Conservation (phyloP, 768 basidiomycete species). For the Termitomyces sp. region DNA sequence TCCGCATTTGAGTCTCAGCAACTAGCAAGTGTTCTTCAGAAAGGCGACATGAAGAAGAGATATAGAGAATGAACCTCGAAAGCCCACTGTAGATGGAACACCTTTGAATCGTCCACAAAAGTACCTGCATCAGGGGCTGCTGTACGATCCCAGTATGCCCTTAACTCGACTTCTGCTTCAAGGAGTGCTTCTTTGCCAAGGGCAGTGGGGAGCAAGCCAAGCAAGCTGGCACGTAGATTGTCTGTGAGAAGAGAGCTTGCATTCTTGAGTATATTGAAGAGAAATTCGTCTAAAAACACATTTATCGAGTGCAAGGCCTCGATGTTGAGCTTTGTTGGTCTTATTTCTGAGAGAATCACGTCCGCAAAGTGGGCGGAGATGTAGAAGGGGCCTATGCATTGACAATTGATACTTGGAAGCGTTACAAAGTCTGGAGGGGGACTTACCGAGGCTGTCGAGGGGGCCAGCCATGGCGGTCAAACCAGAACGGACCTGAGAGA, state of each 20-base stretch:
- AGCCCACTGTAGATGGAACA: constrained; percentile 70
- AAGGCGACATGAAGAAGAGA: constrained; percentile 4
- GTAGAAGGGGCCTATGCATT: constrained; percentile 58
- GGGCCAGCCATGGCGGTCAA: constrained; percentile 40
- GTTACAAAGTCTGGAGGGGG: constrained; percentile 6
- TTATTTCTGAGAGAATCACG: constrained; percentile 87
- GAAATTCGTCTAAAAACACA: constrained; percentile 79
- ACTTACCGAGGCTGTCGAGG: constrained; percentile 39
- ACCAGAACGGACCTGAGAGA: background rate
- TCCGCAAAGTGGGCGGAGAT: constrained; percentile 84
- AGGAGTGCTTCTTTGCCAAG: constrained; percentile 90
- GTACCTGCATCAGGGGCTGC: constrained; percentile 28
- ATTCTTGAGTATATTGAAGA: constrained; percentile 65
- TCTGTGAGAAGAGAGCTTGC: constrained; percentile 72
- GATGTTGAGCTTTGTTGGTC: constrained; percentile 80
- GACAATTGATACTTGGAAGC: constrained; percentile 6
- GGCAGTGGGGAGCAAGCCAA: constrained; percentile 71
- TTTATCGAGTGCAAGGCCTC: constrained; percentile 82
- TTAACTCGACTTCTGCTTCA: constrained; percentile 90
- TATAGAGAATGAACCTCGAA: constrained; percentile 57
- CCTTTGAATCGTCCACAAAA: constrained; percentile 49
- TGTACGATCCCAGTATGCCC: constrained; percentile 85
- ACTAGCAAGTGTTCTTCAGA: constrained; percentile 9
- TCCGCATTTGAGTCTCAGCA: constrained; percentile 83
- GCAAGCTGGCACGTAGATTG: constrained; percentile 66